These are phyloP conservation scores for Gracilaria gracilis DNA, from an alignment of 23 red algal species.

Conservation along the genomic window DNA sequence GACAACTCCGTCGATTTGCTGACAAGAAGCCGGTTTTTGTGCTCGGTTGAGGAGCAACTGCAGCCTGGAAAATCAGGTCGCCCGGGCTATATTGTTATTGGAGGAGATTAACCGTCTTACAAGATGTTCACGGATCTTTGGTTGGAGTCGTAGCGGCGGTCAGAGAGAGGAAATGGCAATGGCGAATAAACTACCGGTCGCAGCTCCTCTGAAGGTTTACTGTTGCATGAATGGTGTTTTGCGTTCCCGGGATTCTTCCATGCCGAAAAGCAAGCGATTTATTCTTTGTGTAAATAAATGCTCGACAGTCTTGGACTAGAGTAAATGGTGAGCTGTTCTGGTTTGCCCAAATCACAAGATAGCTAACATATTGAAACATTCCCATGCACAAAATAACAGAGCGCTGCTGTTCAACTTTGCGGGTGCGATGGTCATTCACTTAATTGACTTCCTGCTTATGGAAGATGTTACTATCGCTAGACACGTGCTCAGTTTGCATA, in stretches of 20 bases:
- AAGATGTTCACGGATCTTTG: background rate
- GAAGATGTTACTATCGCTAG: no score
- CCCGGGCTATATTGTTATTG: background rate
- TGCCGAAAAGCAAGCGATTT: constrained; percentile 24
- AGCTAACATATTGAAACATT: constrained; percentile 24
- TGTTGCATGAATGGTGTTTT: constrained; percentile 28
- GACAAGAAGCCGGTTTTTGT: background rate
- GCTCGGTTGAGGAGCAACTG: background rate
- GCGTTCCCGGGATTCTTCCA: constrained; percentile 36
- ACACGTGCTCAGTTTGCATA: no score
- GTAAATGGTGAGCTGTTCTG: background rate
- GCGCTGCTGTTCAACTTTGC: no score
- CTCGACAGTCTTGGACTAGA: background rate
- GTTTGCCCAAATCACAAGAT: background rate
- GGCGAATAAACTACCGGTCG: no score
- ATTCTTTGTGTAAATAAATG: constrained; percentile 25
- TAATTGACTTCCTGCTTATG: no score
- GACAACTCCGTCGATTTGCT: background rate
- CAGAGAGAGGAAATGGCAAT: background rate
- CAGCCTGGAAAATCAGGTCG: background rate
- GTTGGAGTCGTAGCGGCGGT: background rate
- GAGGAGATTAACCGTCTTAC: background rate
- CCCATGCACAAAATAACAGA: no score
- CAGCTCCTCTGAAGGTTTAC: no score
- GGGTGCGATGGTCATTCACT: no score